Base-by-base conservation (phyloP, 2,329 filamentous ascomycete genomes). In the Ceratocystis colombiana region DNA sequence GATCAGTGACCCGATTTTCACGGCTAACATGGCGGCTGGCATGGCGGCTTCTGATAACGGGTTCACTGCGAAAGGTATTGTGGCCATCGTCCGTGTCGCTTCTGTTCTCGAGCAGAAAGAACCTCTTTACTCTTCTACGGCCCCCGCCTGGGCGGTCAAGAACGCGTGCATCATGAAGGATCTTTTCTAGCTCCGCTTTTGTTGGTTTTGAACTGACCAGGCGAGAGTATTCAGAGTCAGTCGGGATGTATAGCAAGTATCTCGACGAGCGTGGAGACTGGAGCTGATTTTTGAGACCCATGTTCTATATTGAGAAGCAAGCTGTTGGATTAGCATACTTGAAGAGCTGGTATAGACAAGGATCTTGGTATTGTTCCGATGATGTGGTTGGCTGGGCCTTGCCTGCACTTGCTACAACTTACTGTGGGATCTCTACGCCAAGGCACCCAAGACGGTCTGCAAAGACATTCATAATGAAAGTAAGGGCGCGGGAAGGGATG, bases 211-310 rank as follows among this genome's bases (percentile, higher is more conserved):
- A 57, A 5, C 41, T 63, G 62, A 63, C 62, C 8, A 67, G 50
- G 7, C 62, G 65, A 57, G 65, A 64, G 53, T 62, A 67, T 64
- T 67, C 65, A 20, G 61, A 59, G 20, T 67, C 65, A 22, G 65
- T 64, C 15, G 65, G 65, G 65, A 67, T 67, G 46, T 67, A 67
- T 5, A 67, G 65, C 41, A 67, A 48, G 53, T 67, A 67, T 30
- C 48, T 59, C 55, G 55, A 59, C 15, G 55, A 59, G 22, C 55
- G 28, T 59, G 55, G 28, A 37, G 55, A 30, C 12, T 37, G 55
- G 22, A 20, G 55, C 2, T 59, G 55, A 17, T 33, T 59, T 59
- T 59, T 59, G 55, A 59, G 30, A 59, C 55, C 28, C 55, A 59
- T 59, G 15, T 59, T 59, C 55, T 59, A 37, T n/a, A 37, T 1